Conservation (phyloP, 495 filamentous ascomycete species). For the Penicillium paradoxum region DNA sequence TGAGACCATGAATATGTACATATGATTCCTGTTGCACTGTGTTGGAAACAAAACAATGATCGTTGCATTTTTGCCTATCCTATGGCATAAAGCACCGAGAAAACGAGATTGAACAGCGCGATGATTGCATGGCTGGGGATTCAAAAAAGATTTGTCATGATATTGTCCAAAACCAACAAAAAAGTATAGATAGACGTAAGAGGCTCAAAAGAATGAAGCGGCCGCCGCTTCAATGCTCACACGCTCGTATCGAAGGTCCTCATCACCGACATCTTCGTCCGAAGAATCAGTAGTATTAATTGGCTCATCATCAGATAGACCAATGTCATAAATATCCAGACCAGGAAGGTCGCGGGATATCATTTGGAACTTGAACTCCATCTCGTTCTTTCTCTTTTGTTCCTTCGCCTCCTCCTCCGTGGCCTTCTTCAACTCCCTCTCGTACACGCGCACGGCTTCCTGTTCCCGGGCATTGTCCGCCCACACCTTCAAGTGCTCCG, state of each 20-base stretch:
- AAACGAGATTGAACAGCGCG: too few species aligned
- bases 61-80: too few species aligned
- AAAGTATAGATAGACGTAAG: background rate
- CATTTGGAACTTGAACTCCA: background rate
- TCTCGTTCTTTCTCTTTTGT: background rate
- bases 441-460: constrained; percentile 2
- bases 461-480: constrained; percentile 12
- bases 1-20: background rate
- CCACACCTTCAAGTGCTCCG: constrained; percentile 18
- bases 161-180: background rate
- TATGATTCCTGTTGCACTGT: background rate
- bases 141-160: too few species aligned
- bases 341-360: background rate
- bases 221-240: background rate
- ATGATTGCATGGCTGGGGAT: too few species aligned
- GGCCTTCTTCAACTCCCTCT: constrained; percentile 10
- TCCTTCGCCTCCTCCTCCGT: constrained; percentile 4
- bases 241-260: background rate
- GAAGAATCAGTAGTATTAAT: background rate
- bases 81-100: too few species aligned
- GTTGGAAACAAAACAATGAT: background rate
- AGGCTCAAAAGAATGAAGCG: background rate
- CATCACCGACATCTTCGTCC: background rate
- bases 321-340: background rate
- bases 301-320: background rate